Evolutionary conservation across 257 asterid genomes (phyloP).

Genomic region (Solanum paucissectum): DNA sequence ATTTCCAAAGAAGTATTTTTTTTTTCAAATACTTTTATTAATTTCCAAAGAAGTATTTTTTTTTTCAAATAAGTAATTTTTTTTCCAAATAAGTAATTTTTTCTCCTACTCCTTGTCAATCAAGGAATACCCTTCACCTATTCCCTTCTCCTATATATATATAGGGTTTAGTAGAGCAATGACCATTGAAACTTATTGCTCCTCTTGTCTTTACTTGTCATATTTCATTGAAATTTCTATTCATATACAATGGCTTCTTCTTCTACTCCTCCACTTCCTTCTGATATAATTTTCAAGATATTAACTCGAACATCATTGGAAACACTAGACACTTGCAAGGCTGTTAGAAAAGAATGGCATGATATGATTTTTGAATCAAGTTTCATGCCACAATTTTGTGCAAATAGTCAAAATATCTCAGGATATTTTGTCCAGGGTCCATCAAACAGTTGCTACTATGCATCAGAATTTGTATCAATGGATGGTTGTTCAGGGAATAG

Average conservation of each 20-base stretch:
- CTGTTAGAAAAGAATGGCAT: neutral
- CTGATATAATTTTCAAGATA: neutral
- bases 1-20: neutral
- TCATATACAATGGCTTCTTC: neutral
- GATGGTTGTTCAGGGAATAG: neutral
- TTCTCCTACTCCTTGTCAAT: neutral
- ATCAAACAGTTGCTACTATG: neutral
- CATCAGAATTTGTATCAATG: neutral
- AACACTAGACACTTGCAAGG: neutral
- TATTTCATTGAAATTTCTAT: neutral
- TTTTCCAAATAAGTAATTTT: neutral
- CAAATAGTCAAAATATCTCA: neutral
- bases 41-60: neutral
- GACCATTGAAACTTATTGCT: neutral
- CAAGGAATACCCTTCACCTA: neutral
- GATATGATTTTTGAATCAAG: neutral
- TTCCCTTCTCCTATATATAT: neutral
- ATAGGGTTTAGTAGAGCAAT: neutral
- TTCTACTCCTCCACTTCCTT: neutral
- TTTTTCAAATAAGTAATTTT: neutral
- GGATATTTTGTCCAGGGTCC: neutral
- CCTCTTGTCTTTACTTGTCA: neutral
- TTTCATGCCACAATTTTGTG: neutral
- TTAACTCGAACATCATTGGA: neutral
- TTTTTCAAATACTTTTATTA: no score